Conservation (phyloP, 371 early-diverging fungal species). For the Mortierella sp. region DNA sequence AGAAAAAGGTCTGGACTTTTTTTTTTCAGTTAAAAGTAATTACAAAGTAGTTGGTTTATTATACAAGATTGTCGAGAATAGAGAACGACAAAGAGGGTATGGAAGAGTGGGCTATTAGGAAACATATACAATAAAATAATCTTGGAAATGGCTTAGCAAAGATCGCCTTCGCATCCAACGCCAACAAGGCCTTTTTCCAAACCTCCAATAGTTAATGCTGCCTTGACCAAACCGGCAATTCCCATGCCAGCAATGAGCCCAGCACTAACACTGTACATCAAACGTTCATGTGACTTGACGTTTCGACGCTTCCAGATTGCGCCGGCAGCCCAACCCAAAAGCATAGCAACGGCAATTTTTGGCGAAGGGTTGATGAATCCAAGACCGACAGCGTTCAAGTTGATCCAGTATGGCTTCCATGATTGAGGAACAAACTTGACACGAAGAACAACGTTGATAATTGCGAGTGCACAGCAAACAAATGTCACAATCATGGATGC, state of each 20-base stretch:
- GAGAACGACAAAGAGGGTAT: no score
- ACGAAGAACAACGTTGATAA: constrained; percentile 65
- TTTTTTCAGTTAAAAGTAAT: background rate
- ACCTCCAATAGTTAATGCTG: constrained; percentile 66
- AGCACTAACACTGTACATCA: constrained; percentile 71
- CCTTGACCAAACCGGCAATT: constrained; percentile 73
- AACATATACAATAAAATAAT: background rate
- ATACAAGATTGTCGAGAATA: background rate
- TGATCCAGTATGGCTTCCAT: constrained; percentile 69
- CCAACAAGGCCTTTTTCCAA: constrained; percentile 11
- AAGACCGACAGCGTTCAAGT: constrained; percentile 77
- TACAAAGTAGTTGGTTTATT: background rate
- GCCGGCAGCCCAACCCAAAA: constrained; percentile 53
- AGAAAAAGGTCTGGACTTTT: background rate
- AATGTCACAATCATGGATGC: constrained; percentile 36
- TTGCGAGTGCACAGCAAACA: constrained; percentile 51
- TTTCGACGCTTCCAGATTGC: constrained; percentile 64
- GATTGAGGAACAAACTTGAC: constrained; percentile 65
- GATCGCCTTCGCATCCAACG: constrained; percentile 21
- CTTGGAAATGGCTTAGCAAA: background rate
- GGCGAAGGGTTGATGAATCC: constrained; percentile 67
- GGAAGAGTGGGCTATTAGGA: no score
- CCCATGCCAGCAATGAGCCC: constrained; percentile 85
- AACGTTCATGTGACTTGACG: constrained; percentile 59
- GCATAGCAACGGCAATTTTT: constrained; percentile 69